Percentiles rank a stretch among this genome's conserved stretches.
Conservation (phyloP, 768 basidiomycete genomes). For the Lactarius evosmus region DNA sequence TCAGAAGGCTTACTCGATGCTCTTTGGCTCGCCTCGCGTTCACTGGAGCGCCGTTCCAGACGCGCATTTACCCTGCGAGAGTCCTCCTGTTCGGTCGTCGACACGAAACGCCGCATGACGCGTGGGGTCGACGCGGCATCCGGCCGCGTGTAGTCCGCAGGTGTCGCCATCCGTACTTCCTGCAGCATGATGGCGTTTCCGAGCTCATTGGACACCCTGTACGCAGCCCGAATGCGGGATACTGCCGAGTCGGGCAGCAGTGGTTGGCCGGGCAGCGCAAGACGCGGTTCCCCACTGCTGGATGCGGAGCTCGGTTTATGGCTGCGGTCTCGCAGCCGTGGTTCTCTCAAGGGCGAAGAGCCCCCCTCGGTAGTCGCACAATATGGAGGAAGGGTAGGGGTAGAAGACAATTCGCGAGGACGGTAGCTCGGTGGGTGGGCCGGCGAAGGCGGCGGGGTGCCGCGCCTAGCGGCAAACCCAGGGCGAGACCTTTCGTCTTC, state of each 20-base stretch:
- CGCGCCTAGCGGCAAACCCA: neutral
- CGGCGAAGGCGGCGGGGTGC: neutral
- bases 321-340: slow-evolving; percentile 1
- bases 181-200: slow-evolving; percentile 15
- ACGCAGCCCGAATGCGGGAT: slow-evolving; percentile 17
- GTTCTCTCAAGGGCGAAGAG: neutral
- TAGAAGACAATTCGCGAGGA: neutral
- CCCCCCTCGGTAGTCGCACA: slow-evolving; percentile 2
- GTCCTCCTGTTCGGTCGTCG: slow-evolving; percentile 7
- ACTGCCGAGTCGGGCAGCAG: slow-evolving; percentile 3
- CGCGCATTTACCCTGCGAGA: neutral
- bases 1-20: neutral
- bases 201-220: slow-evolving; percentile 17
- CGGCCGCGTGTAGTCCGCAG: neutral
- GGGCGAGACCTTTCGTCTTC: slow-evolving; percentile 3
- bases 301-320: neutral
- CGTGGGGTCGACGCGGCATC: neutral
- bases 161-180: slow-evolving; percentile 10
- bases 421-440: slow-evolving; percentile 1
- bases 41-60: neutral
- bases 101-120: slow-evolving; percentile 7
- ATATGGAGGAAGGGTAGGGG: slow-evolving; percentile 9
- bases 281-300: neutral
- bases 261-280: slow-evolving; percentile 1
- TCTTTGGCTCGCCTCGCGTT: slow-evolving; percentile 10